Evolutionary conservation across 345 rosid genomes (phyloP).

Genomic region (Pugionium dolabratum): DNA sequence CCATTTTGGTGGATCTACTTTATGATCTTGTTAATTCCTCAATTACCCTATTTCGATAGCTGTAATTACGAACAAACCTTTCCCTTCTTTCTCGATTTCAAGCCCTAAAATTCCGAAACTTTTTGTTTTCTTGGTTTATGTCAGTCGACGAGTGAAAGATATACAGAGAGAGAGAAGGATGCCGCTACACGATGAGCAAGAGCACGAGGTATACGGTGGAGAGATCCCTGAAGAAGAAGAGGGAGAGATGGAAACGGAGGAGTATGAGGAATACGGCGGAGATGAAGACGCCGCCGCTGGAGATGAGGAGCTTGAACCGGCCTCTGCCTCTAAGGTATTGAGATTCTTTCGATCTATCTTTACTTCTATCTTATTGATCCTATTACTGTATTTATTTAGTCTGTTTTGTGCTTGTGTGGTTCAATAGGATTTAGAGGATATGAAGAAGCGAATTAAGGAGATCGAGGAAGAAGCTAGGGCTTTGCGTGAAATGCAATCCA

Average conservation of each 20-base stretch:
- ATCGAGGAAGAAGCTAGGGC: slow-evolving; percentile 75
- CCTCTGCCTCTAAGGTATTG: not conserved
- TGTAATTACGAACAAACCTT: slow-evolving; percentile 15
- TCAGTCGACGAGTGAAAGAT: slow-evolving; percentile 31
- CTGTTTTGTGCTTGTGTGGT: not conserved
- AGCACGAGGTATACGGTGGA: too few species aligned
- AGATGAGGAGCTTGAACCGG: slow-evolving; percentile 53
- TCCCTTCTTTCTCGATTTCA: slow-evolving; percentile 29
- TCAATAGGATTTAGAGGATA: slow-evolving; percentile 67
- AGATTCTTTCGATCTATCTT: slow-evolving; percentile 21
- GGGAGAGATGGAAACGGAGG: too few species aligned
- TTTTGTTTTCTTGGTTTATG: slow-evolving; percentile 7
- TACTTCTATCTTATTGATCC: not conserved
- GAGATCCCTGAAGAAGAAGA: too few species aligned
- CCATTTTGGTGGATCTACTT: too few species aligned
- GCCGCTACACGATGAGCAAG: slow-evolving; percentile 56
- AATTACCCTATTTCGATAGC: slow-evolving; percentile 9
- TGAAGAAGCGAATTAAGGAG: too few species aligned
- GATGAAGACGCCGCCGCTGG: slow-evolving; percentile 48
- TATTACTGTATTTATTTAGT: slow-evolving; percentile 5
- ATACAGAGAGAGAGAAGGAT: slow-evolving; percentile 27
- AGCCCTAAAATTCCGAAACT: slow-evolving; percentile 37
- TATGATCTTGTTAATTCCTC: not conserved
- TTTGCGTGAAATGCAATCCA: slow-evolving; percentile 98
- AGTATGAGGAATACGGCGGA: slow-evolving; percentile 9